These are phyloP conservation scores for Hanseniaspora hatyaiensis DNA, from an alignment of 805 yeast genomes.

Conservation along the genomic window DNA sequence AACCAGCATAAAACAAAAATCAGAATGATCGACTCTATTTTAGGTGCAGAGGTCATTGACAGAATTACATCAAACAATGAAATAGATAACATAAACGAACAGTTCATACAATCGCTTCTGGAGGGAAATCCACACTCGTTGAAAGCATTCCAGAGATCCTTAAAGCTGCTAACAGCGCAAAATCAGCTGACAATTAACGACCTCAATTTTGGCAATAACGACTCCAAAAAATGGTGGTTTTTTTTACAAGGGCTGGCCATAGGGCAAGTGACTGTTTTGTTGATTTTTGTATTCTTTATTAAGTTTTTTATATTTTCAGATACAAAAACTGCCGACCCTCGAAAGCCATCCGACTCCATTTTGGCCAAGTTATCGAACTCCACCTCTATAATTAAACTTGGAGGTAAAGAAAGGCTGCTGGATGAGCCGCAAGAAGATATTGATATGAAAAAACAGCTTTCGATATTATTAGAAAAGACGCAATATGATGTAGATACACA, in stretches of 20 bases:
- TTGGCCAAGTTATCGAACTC: conserved; percentile 18
- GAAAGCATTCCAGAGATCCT: background rate
- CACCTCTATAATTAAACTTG: conserved; percentile 26
- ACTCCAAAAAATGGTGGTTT: conserved; percentile 38
- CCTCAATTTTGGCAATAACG: background rate
- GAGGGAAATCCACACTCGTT: conserved; percentile 10
- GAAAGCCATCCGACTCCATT: conserved; percentile 22
- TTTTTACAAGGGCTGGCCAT: conserved; percentile 64
- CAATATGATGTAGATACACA: conserved; percentile 84
- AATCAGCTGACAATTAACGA: background rate
- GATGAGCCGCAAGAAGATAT: conserved; percentile 22
- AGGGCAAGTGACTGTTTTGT: conserved; percentile 63
- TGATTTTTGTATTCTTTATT: conserved; percentile 51
- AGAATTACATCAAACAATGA: background rate
- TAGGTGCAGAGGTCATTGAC: too few relatives aligned
- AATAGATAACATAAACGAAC: background rate
- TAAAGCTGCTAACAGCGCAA: background rate
- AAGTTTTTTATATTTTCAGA: conserved; percentile 71
- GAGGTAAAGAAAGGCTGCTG: conserved; percentile 22
- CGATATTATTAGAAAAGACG: conserved; percentile 70
- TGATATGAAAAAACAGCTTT: conserved; percentile 25
- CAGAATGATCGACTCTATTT: background rate
- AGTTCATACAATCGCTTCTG: conserved; percentile 4
- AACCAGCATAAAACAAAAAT: too few relatives aligned
- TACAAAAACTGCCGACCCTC: conserved; percentile 30